Percentiles rank a stretch among this genome's conserved stretches.
phyloP scores from a whole-genome alignment of 2,329 filamentous ascomycete genomes.

The Epichloe elymi region DNA sequence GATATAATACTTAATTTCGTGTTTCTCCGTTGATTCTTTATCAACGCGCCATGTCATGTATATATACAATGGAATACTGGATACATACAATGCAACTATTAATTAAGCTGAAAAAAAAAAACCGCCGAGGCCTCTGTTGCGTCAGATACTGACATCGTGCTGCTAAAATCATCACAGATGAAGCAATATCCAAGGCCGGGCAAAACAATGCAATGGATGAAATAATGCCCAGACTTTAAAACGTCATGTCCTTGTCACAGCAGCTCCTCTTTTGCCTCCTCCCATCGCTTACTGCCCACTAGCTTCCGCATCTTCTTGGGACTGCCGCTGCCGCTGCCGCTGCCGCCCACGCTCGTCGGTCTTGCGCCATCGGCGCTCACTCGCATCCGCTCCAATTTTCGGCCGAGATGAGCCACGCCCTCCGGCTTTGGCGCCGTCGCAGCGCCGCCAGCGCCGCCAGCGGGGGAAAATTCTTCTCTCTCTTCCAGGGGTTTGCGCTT shows the following conservation, averaged over 20 bases:
- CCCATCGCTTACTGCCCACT: constrained; percentile 32
- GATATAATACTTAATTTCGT: too few relatives aligned
- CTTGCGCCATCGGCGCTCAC: constrained; percentile 27
- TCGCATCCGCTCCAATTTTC: constrained; percentile 36
- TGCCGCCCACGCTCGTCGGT: constrained; percentile 10
- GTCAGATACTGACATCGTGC: too few relatives aligned
- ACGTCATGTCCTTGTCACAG: too few relatives aligned
- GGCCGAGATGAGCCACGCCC: constrained; percentile 26
- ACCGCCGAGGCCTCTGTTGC: too few relatives aligned
- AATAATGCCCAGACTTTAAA: background rate
- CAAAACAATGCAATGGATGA: too few relatives aligned
- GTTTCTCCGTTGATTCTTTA: too few relatives aligned
- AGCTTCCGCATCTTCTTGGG: constrained; percentile 43
- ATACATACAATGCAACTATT: too few relatives aligned
- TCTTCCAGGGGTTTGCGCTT: constrained; percentile 44
- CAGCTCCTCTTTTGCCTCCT: constrained; percentile 26
- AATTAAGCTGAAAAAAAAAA: too few relatives aligned
- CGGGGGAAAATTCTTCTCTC: constrained; percentile 28
- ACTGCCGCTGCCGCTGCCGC: constrained; percentile 23
- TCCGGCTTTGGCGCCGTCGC: background rate
- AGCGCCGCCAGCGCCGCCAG: background rate
- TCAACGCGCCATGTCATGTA: too few relatives aligned
- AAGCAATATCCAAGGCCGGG: too few relatives aligned
- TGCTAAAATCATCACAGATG: too few relatives aligned
- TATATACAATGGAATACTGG: too few relatives aligned